Base-by-base conservation (phyloP, 345 rosid species). In the Citrus sp. region DNA sequence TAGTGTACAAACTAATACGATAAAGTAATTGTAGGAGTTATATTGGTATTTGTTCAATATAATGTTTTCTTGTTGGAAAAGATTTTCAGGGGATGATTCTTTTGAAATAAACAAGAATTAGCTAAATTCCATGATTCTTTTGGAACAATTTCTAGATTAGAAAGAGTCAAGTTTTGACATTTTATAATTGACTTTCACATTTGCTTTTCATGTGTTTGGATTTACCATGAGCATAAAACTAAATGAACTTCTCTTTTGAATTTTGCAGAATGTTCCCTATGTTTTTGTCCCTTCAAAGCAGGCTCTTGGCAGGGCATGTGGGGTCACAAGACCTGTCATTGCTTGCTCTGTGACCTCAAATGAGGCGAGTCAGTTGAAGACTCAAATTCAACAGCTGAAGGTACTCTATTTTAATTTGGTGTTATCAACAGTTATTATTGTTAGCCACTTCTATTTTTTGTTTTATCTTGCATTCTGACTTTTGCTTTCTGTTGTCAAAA, bases 271-370 rank as follows among this genome's bases (percentile, higher is more conserved):
- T 80, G 99, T 97, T 28, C 99, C 98, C 0, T 97, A 94, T 67
- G 99, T 97, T 30, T 97, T 97, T 88, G 99, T 97, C 18, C 98
- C 98, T 27, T 97, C 98, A 74, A 97, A 94, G 82, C 92, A 92
- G 88, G 97, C 98, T 9, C 97, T 94, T 76, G 99, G 98, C 70
- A 85, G 99, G 79, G 99, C 99, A 6, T 94, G 98, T 10, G 99
- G 99, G 38, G 99, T 94, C 63, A 93, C 98, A 74, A 93, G 98
- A 82, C 89, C 98, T 19, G 99, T 94, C 60, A 97, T 97, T 67
- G 91, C 99, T 46, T 88, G 92, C 78, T 97, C 99, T 0, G 98
- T 96, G 60, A 92, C 92, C 22, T 73, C 97, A 19, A 93, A 93
- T 30, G 99, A 94, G 63, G 98, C 87, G 16, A 91, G 98, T 82